Evolutionary conservation across 1,284 basidiomycete species (phyloP), one percentile per base, ranked within the genome.

Genomic region (Sanghuangporus sanghuang): DNA sequence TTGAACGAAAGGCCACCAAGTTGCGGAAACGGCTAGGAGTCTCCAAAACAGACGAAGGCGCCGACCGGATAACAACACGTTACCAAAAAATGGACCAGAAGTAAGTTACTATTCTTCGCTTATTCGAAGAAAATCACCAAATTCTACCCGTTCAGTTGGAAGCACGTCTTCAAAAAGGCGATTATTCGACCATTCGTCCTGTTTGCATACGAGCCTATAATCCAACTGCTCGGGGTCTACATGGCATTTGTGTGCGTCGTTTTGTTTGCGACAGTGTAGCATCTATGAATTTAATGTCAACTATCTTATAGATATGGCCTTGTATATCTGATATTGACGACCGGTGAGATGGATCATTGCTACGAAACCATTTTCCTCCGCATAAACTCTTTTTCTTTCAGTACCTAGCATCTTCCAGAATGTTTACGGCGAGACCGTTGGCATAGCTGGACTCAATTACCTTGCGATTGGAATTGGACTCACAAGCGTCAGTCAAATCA

Each of bases 381-480:
- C 21, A 55, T 23, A 38, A 38, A 8, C 52, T 46, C 8, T 49
- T 49, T 49, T 49, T 49, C 52, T 21, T 42, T 39, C 23, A 44
- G 54, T 64, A 14, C 82, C 86, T 0, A 67, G 72, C 0, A 89
- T 90, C 27, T 93, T 85, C 68, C 73, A 77, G 57, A 74, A 74
- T 2, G 71, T 77, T 0, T 89, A 90, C 67, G 68, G 73, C 32
- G 70, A 87, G 72, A 65, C 70, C 1, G 71, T 79, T 48, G 76
- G 76, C 1, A 76, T 79, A 44, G 75, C 78, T 0, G 75, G 83
- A 0, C 71, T 86, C 35, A 76, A 86, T 67, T 91, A 89, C 68
- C 78, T 90, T 63, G 81, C 87, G 1, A 78, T 90, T 2, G 86
- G 85, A 1, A 60, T 85, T 1, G 86, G 86, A 7, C 73, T 87